phyloP scores from a whole-genome alignment of 2,329 filamentous ascomycete genomes.

The Pseudocercospora macadamiae region DNA sequence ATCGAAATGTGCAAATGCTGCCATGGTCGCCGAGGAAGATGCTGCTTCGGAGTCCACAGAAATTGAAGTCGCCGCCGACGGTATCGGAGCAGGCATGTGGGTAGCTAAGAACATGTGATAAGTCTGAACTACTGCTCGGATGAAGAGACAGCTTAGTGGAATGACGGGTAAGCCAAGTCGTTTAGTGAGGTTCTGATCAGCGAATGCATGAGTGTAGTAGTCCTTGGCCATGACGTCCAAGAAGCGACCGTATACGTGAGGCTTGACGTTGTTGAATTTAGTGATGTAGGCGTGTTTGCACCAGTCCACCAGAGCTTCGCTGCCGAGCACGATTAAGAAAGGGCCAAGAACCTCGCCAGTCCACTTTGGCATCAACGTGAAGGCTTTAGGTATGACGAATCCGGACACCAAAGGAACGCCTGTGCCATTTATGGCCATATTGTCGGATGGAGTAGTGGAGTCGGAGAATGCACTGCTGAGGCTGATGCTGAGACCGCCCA shows the following conservation, averaged over 20 bases:
- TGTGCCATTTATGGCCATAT: conserved; percentile 49
- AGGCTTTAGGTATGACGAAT: conserved; percentile 84
- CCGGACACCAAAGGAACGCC: conserved; percentile 55
- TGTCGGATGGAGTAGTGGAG: conserved; percentile 29
- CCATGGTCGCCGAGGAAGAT: conserved; percentile 71
- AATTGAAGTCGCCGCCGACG: conserved; percentile 67
- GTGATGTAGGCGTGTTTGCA: conserved; percentile 97
- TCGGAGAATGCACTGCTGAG: conserved; percentile 31
- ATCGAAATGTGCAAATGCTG: conserved; percentile 78
- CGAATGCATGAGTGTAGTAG: conserved; percentile 96
- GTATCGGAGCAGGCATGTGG: conserved; percentile 74
- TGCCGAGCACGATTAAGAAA: conserved; percentile 90
- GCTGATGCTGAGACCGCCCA: conserved; percentile 73
- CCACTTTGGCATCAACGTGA: conserved; percentile 85
- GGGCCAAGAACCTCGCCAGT: conserved; percentile 88
- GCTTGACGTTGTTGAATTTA: conserved; percentile 98
- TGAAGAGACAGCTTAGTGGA: conserved; percentile 90
- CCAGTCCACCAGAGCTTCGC: conserved; percentile 95
- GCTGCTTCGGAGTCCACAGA: conserved; percentile 56
- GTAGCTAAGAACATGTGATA: conserved; percentile 98
- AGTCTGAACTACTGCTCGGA: conserved; percentile 90
- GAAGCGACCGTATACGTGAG: conserved; percentile 83
- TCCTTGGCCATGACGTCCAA: conserved; percentile 95
- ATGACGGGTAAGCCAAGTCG: conserved; percentile 89
- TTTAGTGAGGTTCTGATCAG: conserved; percentile 84